Conservation (phyloP, 2,329 filamentous ascomycete genomes). For the Pseudodiploospora longispora region DNA sequence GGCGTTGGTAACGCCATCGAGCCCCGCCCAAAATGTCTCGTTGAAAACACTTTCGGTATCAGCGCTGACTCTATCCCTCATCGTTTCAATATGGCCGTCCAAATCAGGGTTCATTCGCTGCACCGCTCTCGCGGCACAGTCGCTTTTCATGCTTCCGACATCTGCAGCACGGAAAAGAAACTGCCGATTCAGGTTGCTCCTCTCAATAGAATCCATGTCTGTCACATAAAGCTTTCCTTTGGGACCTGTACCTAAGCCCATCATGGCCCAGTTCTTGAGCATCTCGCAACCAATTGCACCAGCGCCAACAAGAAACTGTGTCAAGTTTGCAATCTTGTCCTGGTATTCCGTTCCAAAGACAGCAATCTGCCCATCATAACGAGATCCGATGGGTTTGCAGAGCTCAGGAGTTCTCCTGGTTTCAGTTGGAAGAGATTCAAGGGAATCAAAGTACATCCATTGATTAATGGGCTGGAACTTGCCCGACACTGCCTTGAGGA, state of each 20-base stretch:
- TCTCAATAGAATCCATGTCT: slow-evolving; percentile 98
- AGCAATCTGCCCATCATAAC: slow-evolving; percentile 95
- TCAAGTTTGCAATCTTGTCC: slow-evolving; percentile 83
- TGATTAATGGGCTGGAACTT: slow-evolving; percentile 96
- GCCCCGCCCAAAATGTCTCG: slow-evolving; percentile 77
- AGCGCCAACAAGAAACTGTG: slow-evolving; percentile 89
- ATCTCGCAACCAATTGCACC: slow-evolving; percentile 98
- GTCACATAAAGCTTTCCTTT: slow-evolving; percentile 87
- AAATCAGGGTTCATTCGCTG: slow-evolving; percentile 94
- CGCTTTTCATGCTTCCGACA: slow-evolving; percentile 94
- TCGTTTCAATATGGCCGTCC: slow-evolving; percentile 70
- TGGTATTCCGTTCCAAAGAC: slow-evolving; percentile 93
- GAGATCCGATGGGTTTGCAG: slow-evolving; percentile 75
- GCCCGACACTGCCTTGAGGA: slow-evolving; percentile 92
- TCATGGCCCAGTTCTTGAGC: slow-evolving; percentile 99
- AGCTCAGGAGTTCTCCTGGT: slow-evolving; percentile 71
- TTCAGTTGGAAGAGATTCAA: slow-evolving; percentile 84
- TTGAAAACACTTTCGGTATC: slow-evolving; percentile 95
- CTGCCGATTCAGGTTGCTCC: slow-evolving; percentile 95
- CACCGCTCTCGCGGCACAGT: slow-evolving; percentile 82
- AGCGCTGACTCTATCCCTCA: slow-evolving; percentile 82
- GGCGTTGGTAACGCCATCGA: slow-evolving; percentile 94
- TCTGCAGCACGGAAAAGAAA: slow-evolving; percentile 92
- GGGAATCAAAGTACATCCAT: slow-evolving; percentile 94
- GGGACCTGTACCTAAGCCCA: slow-evolving; percentile 82